Evolutionary conservation across 441 rosid genomes (phyloP), one percentile per base, ranked within the genome.

Genomic region (Hura crepitans): DNA sequence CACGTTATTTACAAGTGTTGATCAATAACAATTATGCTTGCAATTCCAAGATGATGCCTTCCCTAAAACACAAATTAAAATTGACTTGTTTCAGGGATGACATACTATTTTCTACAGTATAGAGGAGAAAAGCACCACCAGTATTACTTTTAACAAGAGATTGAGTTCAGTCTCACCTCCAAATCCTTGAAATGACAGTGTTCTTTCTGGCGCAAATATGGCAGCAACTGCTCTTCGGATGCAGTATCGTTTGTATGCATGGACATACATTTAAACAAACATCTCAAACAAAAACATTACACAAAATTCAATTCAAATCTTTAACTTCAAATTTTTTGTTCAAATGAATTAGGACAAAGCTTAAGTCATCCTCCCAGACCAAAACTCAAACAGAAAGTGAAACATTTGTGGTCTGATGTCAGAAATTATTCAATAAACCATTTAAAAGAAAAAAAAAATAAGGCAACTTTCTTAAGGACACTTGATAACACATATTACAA

Each of bases 161-260:
- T 46, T 43, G 31, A 30, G 7, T 30, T 37, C 20, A 35, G 30
- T 22, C 62, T 65, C 55, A 72, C 70, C 70, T 65, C 18, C 28
- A 11, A 67, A 53, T 53, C 56, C 72, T 60, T 28, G 55, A 35
- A 30, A 43, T 46, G 49, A 61, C 50, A 50, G 30, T 35, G 46
- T 42, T 49, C 42, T 39, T 51, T 37, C 30, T 10, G 2, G 45
- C 53, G 13, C 30, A 42, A 58, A 10, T 58, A n/a, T 35, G 66
- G 23, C 17, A 30, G 23, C 9, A 49, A 22, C 12, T 27, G 25
- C 45, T n/a, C 39, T 37, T 61, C 67, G 0, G 42, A 18, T 15
- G 23, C 31, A 51, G 49, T 43, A 10, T 42, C 66, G 42, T 42
- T 11, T n/a, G 50, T 13, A 4, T 20, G 31, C 2, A 37, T n/a